Base-by-base conservation (phyloP, 108 stramenopile genomes). In the Conticribra weissflogii region DNA sequence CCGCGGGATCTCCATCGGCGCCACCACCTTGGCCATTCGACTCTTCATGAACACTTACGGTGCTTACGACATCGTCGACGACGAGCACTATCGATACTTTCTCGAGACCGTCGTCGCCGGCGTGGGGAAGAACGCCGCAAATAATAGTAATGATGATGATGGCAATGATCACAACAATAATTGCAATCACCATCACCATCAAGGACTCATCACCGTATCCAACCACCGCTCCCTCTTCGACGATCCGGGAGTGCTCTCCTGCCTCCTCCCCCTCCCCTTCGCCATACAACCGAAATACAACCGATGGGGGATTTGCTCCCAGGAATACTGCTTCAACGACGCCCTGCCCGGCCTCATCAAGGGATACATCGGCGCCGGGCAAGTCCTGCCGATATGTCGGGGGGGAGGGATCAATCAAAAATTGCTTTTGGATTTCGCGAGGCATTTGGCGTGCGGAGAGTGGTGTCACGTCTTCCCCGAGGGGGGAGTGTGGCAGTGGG, bases 401-500 rank as follows among this genome's bases (percentile, higher is more conserved):
- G 89, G 89, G 0, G 75, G 56, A 2, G 81, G 84, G 25, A 81
- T 91, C 30, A 74, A 88, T 76, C 89, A 91, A 53, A 59, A 60
- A 16, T 56, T 70, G 47, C 59, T 91, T 41, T 52, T 77, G 12
- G 77, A 86, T 48, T 83, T 91, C 59, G 81, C 71, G 27, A 60
- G 77, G 32, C 76, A 82, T 46, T 59, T 86, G 61, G 74, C 79
- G 16, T 49, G 41, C 16, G 90, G 90, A 44, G 84, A 85, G 34
- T 91, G 90, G 90, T 71, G 81, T 60, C 87, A 91, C 69, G 46
- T 87, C 16, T 91, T 87, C 45, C 90, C 90, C 9, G 90, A 88
- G 73, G 90, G 83, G 0, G 81, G 86, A 16, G 86, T 85, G 0
- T 88, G 84, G 73, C 90, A 91, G 61, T 79, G 74, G 59, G 67